Evolutionary conservation across 2,329 filamentous ascomycete genomes (phyloP).

Genomic region (Microdochium nivale): DNA sequence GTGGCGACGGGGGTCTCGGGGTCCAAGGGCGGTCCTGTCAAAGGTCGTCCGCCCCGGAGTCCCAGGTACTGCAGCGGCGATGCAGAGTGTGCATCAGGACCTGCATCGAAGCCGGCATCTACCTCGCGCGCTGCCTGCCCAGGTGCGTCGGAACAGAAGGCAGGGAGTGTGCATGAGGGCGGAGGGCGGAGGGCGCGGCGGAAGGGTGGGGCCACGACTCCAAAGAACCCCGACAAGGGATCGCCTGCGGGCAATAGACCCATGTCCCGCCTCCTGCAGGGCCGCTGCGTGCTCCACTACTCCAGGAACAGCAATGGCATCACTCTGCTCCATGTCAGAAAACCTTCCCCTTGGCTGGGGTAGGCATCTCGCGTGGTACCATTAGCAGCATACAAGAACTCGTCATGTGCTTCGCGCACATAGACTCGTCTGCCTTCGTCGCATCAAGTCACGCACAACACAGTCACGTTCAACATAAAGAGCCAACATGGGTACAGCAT

Average conservation of each 20-base stretch:
- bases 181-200: not conserved
- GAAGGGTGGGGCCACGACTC: not conserved
- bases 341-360: not conserved
- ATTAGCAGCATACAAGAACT: too few relatives aligned
- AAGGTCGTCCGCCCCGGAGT: too few relatives aligned
- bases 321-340: not conserved
- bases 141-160: not conserved
- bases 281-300: not conserved
- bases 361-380: too few relatives aligned
- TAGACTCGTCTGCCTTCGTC: too few relatives aligned
- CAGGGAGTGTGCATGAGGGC: not conserved
- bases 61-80: too few relatives aligned
- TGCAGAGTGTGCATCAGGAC: too few relatives aligned
- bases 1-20: not conserved
- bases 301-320: too few relatives aligned
- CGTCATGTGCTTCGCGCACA: too few relatives aligned
- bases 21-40: not conserved
- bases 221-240: not conserved
- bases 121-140: too few relatives aligned
- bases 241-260: not conserved
- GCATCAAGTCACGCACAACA: too few relatives aligned
- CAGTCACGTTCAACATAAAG: not conserved
- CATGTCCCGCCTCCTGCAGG: not conserved
- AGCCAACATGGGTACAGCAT: not conserved
- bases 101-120: too few relatives aligned